phyloP scores from a whole-genome alignment of 2,329 filamentous ascomycete species.

The Apiospora hydei region DNA sequence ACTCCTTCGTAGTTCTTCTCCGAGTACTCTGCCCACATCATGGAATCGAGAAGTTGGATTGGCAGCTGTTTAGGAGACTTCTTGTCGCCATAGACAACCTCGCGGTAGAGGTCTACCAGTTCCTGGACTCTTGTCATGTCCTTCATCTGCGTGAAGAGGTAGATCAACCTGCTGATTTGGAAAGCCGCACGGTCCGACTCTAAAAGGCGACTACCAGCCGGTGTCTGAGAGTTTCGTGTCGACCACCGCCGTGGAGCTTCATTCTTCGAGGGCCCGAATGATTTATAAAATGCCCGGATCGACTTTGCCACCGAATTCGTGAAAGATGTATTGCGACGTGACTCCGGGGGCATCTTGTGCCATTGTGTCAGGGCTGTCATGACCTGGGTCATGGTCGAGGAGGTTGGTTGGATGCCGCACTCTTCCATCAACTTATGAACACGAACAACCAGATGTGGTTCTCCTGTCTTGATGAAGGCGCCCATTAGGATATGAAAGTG shows the following conservation, averaged over 20 bases:
- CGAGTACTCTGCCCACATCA: slow-evolving; percentile 72
- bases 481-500: slow-evolving; percentile 63
- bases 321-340: slow-evolving; percentile 17
- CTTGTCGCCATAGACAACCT: slow-evolving; percentile 46
- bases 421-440: slow-evolving; percentile 53
- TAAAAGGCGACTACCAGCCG: background rate
- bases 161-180: slow-evolving; percentile 51
- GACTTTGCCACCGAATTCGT: slow-evolving; percentile 8
- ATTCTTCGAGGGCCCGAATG: slow-evolving; percentile 17
- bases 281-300: slow-evolving; percentile 24
- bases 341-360: slow-evolving; percentile 37
- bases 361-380: slow-evolving; percentile 50
- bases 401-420: slow-evolving; percentile 50
- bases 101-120: slow-evolving; percentile 62
- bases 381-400: slow-evolving; percentile 51
- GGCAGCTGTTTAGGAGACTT: slow-evolving; percentile 50
- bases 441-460: slow-evolving; percentile 50
- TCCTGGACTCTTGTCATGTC: slow-evolving; percentile 62
- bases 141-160: slow-evolving; percentile 50
- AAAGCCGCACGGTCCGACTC: slow-evolving; percentile 22
- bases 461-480: slow-evolving; percentile 54
- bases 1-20: slow-evolving; percentile 67
- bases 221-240: background rate
- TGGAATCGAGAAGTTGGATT: slow-evolving; percentile 62
- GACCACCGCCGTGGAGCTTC: background rate